phyloP scores from a whole-genome alignment of 2,329 filamentous ascomycete species.

The Claviceps maximensis region DNA sequence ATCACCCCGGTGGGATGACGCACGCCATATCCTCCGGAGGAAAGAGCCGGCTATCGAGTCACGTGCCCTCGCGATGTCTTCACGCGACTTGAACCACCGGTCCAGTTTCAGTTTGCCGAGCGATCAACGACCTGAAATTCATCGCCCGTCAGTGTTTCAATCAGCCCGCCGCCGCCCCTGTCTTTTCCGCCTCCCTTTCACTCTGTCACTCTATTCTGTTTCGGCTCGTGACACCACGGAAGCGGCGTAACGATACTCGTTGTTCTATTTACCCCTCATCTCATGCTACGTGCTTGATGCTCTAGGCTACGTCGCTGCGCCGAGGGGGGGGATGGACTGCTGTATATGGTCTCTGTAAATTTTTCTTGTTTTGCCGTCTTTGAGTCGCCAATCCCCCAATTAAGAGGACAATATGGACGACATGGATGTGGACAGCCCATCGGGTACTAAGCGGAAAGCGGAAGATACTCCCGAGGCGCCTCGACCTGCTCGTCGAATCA shows the following conservation, averaged over 20 bases:
- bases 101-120: background rate
- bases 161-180: background rate
- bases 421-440: constrained; percentile 30
- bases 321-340: background rate
- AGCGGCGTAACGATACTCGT: background rate
- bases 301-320: background rate
- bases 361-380: background rate
- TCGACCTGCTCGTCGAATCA: constrained; percentile 34
- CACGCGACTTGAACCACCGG: background rate
- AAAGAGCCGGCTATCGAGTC: background rate
- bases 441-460: constrained; percentile 37
- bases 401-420: constrained; percentile 13
- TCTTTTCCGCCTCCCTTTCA: background rate
- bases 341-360: background rate
- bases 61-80: background rate
- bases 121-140: background rate
- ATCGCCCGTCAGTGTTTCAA: background rate
- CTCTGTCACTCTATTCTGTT: too few relatives aligned
- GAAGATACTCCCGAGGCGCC: constrained; percentile 23
- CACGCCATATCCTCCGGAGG: background rate
- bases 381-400: background rate
- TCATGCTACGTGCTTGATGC: constrained; percentile 1
- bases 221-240: too few relatives aligned
- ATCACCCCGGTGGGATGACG: background rate
- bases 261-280: background rate